Base-by-base conservation (phyloP, 768 basidiomycete species). In the Podaxis sp. region DNA sequence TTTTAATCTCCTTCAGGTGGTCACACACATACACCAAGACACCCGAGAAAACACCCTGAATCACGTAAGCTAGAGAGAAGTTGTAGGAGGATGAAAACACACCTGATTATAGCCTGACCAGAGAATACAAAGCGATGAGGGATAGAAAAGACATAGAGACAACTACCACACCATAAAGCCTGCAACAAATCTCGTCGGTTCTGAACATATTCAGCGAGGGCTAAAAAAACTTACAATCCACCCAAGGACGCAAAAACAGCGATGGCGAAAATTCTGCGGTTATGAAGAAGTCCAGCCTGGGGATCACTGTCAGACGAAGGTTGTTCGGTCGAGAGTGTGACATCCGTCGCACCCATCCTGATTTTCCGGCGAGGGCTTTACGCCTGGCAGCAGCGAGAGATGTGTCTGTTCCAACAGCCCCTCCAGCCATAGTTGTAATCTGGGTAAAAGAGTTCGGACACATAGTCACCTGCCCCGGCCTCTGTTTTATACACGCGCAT, bases 191-290 rank as follows among this genome's bases (percentile, higher is more conserved):
- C 55, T 69, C 13, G 67, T 38, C 25, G 43, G 36, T n/a, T 11
- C 1, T 51, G 15, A 13, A 29, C 58, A 24, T 55, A 37, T 22
- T 43, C 53, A 37, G 52, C 24, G 53, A 64, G 41, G n/a, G 17
- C 25, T 37, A 19, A 27, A 59, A 37, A 6, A 19, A 79, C 87
- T 68, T 76, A 87, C 80, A 93, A 73, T 68, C 90, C 90, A 70
- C 91, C 91, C 22, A 92, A 77, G 13, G 89, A 91, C 2, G 90
- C 91, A 68, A 92, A 93, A 19, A 90, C 81, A 13, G 91, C 85
- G 57, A 91, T 85, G 27, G 81, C 76, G 61, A 91, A 86, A 27
- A 89, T 76, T 66, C 78, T 80, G 51, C 83, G 78, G 70, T 93
- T 93, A 64, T 83, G 82, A 3, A 90, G 76, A 38, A 90, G 77